A percentile compares a stretch with the other conserved stretches of the same genome.
Evolutionary conservation across 2,329 filamentous ascomycete genomes (phyloP).

Genomic region (Ophiostoma quercus): DNA sequence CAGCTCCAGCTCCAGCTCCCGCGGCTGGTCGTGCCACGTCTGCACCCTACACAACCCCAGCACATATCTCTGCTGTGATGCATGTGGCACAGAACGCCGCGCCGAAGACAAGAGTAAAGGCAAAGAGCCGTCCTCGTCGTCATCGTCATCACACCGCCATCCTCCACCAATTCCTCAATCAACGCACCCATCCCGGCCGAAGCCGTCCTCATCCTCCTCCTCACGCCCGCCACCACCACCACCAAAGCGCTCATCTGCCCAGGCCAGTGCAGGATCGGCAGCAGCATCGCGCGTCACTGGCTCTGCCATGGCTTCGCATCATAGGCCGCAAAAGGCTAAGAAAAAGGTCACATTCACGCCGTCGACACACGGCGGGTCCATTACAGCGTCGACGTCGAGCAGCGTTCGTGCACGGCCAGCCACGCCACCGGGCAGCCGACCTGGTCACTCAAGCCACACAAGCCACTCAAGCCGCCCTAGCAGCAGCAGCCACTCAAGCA

Average conservation of each 20-base stretch:
- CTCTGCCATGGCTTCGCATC: neutral
- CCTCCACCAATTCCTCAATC: constrained; percentile 5
- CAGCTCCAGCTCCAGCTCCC: neutral
- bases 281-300: neutral
- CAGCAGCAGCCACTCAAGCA: neutral
- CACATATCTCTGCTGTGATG: constrained; percentile 51
- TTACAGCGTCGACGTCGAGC: constrained; percentile 17
- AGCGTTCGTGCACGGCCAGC: neutral
- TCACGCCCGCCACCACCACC: constrained; percentile 6
- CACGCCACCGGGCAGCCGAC: constrained; percentile 8
- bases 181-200: neutral
- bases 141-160: neutral
- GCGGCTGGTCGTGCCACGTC: constrained; percentile 47
- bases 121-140: neutral
- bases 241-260: constrained; percentile 2
- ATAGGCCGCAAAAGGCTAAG: constrained; percentile 1
- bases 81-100: constrained; percentile 45
- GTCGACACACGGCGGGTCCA: constrained; percentile 21
- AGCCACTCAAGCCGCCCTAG: neutral
- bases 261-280: neutral
- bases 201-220: neutral
- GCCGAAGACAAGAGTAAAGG: neutral
- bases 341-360: constrained; percentile 25
- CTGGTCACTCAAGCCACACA: neutral
- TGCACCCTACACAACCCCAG: constrained; percentile 55